phyloP scores from a whole-genome alignment of 352 stramenopile genomes.

The Halophytophthora batemanensis region DNA sequence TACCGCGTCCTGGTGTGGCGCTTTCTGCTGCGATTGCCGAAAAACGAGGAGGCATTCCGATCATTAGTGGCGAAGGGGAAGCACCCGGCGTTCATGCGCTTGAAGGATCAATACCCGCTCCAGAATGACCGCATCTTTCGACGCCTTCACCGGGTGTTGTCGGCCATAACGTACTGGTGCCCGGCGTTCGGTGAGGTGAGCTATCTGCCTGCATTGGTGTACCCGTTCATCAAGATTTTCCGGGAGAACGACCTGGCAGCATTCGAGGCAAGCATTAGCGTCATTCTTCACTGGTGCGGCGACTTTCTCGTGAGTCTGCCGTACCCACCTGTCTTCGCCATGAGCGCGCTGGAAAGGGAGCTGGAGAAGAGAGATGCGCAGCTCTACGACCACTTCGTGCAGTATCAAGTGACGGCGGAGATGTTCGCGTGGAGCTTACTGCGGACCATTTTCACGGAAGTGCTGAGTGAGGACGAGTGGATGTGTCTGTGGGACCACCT shows the following conservation, averaged over 20 bases:
- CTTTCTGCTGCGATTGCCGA: constrained; percentile 80
- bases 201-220: constrained; percentile 82
- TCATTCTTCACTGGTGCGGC: constrained; percentile 86
- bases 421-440: constrained; percentile 86
- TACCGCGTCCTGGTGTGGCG: constrained; percentile 84
- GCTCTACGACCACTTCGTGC: constrained; percentile 76
- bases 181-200: constrained; percentile 85
- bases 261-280: constrained; percentile 84
- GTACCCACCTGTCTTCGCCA: constrained; percentile 69
- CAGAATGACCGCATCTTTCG: constrained; percentile 70
- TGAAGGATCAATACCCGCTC: constrained; percentile 80
- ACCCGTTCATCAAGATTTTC: constrained; percentile 88
- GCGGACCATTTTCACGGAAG: constrained; percentile 86
- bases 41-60: constrained; percentile 79
- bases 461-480: constrained; percentile 86
- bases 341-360: constrained; percentile 69
- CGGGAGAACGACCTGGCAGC: constrained; percentile 84
- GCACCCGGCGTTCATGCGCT: constrained; percentile 61
- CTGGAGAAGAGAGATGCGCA: constrained; percentile 67
- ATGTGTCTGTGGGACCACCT: constrained; percentile 88
- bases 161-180: constrained; percentile 88
- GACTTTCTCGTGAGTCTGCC: constrained; percentile 83
- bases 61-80: constrained; percentile 71
- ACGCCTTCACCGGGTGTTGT: constrained; percentile 77
- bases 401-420: constrained; percentile 55